These are phyloP conservation scores for Gnomoniopsis sp. DNA, from an alignment of 2,329 filamentous ascomycete species.

Conservation along the genomic window DNA sequence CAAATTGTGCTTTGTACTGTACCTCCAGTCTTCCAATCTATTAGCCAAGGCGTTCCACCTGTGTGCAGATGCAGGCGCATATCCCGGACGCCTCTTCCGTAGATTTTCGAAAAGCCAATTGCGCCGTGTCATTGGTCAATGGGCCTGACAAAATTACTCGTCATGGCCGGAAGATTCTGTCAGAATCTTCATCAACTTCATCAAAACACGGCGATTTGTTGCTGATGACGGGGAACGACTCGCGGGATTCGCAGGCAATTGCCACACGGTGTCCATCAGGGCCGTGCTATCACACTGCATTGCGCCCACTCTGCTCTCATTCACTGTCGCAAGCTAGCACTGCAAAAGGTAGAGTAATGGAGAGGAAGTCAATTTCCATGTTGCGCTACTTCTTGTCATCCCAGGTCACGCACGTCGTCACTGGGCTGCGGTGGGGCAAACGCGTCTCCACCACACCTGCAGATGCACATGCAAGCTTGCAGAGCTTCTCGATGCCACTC, in stretches of 20 bases:
- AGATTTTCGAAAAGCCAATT: neutral
- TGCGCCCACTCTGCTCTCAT: neutral
- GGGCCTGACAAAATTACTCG: neutral
- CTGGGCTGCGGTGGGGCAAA: neutral
- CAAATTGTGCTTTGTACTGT: neutral
- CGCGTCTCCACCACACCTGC: neutral
- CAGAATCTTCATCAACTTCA: neutral
- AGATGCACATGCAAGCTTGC: neutral
- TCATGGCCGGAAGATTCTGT: neutral
- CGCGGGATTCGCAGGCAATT: neutral
- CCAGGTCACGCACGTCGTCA: neutral
- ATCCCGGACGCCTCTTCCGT: neutral
- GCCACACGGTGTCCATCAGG: neutral
- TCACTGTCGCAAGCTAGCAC: neutral
- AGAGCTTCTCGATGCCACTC: neutral
- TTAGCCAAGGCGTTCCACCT: neutral
- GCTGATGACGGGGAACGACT: neutral
- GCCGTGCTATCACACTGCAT: constrained; percentile 1
- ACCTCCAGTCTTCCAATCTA: neutral
- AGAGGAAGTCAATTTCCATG: neutral
- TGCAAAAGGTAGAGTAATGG: neutral
- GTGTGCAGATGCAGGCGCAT: neutral
- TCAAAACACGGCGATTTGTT: neutral
- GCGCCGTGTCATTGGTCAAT: neutral
- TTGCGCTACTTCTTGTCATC: neutral